Evolutionary conservation across 176 grass and related monocot genomes (phyloP).

Genomic region (Stipa capillata): DNA sequence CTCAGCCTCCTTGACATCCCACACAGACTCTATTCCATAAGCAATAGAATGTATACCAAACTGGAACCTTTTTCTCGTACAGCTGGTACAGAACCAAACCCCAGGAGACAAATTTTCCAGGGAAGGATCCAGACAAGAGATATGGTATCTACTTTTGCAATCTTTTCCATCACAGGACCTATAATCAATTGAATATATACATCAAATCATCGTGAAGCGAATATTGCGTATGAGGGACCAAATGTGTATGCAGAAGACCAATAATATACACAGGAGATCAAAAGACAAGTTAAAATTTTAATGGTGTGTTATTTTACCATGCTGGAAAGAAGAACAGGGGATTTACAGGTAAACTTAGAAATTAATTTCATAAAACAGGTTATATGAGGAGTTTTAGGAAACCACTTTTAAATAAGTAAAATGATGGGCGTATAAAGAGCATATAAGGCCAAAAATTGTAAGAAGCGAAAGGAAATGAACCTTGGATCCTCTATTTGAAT

Average conservation of each 20-base stretch:
- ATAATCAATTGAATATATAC: constrained; percentile 4
- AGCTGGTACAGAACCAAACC: constrained; percentile 53
- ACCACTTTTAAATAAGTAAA: neutral
- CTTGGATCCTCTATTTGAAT: neutral
- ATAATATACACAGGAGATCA: constrained; percentile 13
- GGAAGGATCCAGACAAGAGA: constrained; percentile 71
- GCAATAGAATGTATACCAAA: constrained; percentile 47
- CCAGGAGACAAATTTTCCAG: constrained; percentile 44
- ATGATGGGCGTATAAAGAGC: neutral
- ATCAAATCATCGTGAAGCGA: neutral
- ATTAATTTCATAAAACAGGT: neutral
- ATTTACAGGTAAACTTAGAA: neutral
- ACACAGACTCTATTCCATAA: constrained; percentile 72
- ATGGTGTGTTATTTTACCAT: constrained; percentile 16
- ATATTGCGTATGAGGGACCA: constrained; percentile 35
- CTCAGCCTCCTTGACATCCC: constrained; percentile 77
- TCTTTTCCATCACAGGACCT: constrained; percentile 76
- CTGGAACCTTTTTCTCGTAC: constrained; percentile 64
- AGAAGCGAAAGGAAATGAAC: neutral
- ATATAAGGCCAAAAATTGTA: neutral
- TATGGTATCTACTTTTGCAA: constrained; percentile 58
- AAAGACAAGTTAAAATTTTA: neutral
- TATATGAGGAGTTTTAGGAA: neutral
- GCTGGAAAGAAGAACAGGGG: neutral
- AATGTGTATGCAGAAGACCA: constrained; percentile 35